Conservation (phyloP, 2,329 filamentous ascomycete genomes). For the Fusarium tanahbumbuense region DNA sequence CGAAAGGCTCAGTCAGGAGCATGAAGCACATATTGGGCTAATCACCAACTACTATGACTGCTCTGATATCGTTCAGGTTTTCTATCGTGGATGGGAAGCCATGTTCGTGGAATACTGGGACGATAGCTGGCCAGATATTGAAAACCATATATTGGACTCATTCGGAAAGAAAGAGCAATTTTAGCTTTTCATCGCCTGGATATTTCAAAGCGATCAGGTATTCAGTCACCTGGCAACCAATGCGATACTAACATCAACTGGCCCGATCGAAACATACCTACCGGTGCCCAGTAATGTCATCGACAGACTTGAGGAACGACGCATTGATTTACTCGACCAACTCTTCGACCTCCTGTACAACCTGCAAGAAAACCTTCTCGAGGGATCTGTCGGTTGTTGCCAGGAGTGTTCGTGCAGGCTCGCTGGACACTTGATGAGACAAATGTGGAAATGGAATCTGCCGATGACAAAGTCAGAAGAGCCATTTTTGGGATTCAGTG, state of each 20-base stretch:
- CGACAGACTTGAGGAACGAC: background rate
- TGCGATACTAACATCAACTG: background rate
- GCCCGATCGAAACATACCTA: background rate
- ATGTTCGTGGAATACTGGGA: background rate
- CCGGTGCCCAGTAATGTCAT: too few relatives aligned
- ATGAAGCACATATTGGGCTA: background rate
- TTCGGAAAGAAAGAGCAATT: background rate
- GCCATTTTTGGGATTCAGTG: background rate
- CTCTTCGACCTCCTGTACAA: background rate
- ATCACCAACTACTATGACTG: background rate
- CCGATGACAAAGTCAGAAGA: background rate
- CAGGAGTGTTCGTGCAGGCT: background rate
- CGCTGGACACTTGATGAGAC: background rate
- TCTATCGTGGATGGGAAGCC: background rate
- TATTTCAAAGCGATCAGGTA: fast-evolving
- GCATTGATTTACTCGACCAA: background rate
- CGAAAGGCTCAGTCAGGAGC: fast-evolving
- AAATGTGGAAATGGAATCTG: background rate
- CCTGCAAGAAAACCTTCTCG: background rate
- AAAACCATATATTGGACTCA: background rate
- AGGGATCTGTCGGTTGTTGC: background rate
- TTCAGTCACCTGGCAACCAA: fast-evolving
- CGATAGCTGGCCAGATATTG: background rate
- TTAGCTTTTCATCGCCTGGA: background rate
- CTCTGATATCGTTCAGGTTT: background rate